Evolutionary conservation across 23 red algal genomes (phyloP).

Genomic region (Gracilaria domingensis): DNA sequence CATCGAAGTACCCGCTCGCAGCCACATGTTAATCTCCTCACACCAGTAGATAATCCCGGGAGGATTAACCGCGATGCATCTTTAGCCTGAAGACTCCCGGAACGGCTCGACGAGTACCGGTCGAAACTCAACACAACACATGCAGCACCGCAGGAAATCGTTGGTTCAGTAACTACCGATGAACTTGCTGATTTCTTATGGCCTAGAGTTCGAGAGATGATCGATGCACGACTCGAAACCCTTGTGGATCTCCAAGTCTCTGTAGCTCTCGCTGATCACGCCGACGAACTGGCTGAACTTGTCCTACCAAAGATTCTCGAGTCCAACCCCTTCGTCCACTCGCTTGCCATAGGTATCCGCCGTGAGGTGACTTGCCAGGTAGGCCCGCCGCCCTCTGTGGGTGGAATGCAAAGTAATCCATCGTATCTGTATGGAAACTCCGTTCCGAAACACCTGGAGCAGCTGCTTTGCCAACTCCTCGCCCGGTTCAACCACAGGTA

Average conservation of each 20-base stretch:
- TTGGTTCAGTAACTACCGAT: not conserved
- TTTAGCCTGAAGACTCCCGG: not conserved
- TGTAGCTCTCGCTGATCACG: not conserved
- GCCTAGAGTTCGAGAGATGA: conserved; percentile 7
- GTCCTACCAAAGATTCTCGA: not conserved
- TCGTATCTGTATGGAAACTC: not conserved
- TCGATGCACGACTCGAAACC: not conserved
- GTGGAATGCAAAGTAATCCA: not conserved
- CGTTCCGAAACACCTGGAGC: not conserved
- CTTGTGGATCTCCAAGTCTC: conserved; percentile 8
- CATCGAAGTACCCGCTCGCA: not conserved
- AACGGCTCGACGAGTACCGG: not conserved
- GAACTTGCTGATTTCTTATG: not conserved
- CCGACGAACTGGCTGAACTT: not conserved
- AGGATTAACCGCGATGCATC: not conserved
- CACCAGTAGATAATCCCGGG: conserved; percentile 1
- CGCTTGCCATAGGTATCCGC: not conserved
- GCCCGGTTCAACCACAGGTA: not conserved
- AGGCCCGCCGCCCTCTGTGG: not conserved
- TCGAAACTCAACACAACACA: not conserved
- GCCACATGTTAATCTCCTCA: conserved; percentile 17
- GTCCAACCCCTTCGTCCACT: not conserved
- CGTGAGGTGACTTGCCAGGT: not conserved
- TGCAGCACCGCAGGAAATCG: not conserved
- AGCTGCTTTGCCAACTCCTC: not conserved